Evolutionary conservation across 2,329 filamentous ascomycete genomes (phyloP), one percentile per base, ranked within the genome.

Genomic region (Huntiella abstrusa): DNA sequence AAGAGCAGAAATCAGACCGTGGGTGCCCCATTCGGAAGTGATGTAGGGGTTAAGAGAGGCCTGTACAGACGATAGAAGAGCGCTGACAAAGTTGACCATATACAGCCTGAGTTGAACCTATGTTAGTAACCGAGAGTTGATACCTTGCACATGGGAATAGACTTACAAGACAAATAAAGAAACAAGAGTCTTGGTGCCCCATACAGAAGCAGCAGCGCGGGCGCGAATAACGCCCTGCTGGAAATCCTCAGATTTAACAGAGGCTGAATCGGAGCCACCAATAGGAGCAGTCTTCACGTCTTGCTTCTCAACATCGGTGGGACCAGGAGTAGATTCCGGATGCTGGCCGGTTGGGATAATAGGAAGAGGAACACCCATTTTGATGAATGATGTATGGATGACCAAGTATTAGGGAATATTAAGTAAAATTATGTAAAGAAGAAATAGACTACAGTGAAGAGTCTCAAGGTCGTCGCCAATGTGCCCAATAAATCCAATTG

Each of bases 1-100:
- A 37, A 80, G 71, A 0, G 75, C 78, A 3, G 75, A 72, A n/a
- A 82, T 65, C 33, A 83, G 64, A 11, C 77, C 77, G 55, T 82
- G 79, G 41, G 68, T 65, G 35, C 64, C 64, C 55, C 81, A 83
- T 2, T 70, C 66, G 49, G 75, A 80, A 1, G 77, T 81, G 22
- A 80, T 73, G 59, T 77, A 82, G 32, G 74, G 69, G 12, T 70
- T 68, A 41, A 82, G 62, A 34, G 72, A 69, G 43, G 64, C 54
- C 42, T 64, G 58, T 46, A 65, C 56, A 32, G 57, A 56, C 8
- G 56, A 53, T 11, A 64, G 52, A 22, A 66, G 55, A 16, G 55
- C 54, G 48, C 63, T 60, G 48, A 60, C 55, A 46, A 65, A 64
- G 32, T 55, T 54, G 43, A 64, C 59, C 28, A 65, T 54, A 52